A percentile compares a stretch with the other conserved stretches of the same genome.
These are phyloP conservation scores for Delphinella strobiligena DNA, from an alignment of 2,329 filamentous ascomycete species.

Conservation along the genomic window DNA sequence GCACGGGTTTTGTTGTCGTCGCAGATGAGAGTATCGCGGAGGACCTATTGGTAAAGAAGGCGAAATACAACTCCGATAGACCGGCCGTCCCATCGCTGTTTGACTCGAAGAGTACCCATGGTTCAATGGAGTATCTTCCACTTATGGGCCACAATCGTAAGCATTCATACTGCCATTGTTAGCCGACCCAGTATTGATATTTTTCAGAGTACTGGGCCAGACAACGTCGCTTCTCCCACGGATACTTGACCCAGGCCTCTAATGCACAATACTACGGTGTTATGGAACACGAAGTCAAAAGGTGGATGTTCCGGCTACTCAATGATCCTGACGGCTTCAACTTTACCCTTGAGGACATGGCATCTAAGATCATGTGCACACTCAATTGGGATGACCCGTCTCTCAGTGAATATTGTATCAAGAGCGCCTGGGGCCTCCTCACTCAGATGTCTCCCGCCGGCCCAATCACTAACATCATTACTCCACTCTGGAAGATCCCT, in stretches of 20 bases:
- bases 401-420: constrained; percentile 36
- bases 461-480: constrained; percentile 45
- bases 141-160: constrained; percentile 45
- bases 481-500: constrained; percentile 42
- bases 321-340: constrained; percentile 39
- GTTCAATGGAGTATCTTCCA: constrained; percentile 45
- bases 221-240: constrained; percentile 41
- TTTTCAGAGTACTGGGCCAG: constrained; percentile 41
- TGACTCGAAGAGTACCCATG: constrained; percentile 42
- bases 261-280: constrained; percentile 33
- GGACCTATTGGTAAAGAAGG: constrained; percentile 40
- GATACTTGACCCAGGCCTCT: constrained; percentile 35
- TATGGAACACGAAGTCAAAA: constrained; percentile 43
- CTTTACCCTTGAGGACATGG: constrained; percentile 43
- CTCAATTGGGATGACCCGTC: constrained; percentile 42
- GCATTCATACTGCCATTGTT: constrained; percentile 12
- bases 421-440: constrained; percentile 43
- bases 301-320: constrained; percentile 39
- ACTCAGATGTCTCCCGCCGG: constrained; percentile 47
- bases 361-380: constrained; percentile 44
- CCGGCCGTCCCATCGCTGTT: constrained; percentile 39
- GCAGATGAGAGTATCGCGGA: constrained; percentile 41
- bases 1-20: constrained; percentile 35
- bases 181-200: constrained; percentile 6
- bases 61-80: constrained; percentile 40